phyloP scores from a whole-genome alignment of 257 asterid species.

The Lycium barbarum region DNA sequence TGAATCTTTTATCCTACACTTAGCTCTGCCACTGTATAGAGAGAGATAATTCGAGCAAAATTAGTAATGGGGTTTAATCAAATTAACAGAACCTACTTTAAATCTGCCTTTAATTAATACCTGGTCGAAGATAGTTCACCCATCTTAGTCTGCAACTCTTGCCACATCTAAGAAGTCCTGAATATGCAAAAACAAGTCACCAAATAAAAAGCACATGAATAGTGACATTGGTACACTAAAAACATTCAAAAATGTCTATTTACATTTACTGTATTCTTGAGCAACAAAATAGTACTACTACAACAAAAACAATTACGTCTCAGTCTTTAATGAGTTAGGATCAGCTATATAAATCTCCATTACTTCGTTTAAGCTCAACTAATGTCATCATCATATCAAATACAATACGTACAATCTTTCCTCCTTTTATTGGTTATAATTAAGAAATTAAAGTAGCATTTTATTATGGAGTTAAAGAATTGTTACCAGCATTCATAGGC shows the following conservation, averaged over 20 bases:
- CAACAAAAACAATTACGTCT: neutral
- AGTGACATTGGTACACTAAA: neutral
- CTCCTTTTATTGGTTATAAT: too few species aligned
- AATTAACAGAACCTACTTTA: neutral
- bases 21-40: too few species aligned
- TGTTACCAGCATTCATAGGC: slow-evolving; percentile 23
- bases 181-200: neutral
- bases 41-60: neutral
- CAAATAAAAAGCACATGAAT: neutral
- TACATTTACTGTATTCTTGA: neutral
- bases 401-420: too few species aligned
- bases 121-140: slow-evolving; percentile 23
- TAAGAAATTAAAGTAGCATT: too few species aligned
- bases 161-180: slow-evolving; percentile 28
- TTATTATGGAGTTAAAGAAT: neutral
- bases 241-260: neutral
- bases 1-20: too few species aligned
- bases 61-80: neutral
- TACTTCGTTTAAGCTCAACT: neutral
- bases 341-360: neutral
- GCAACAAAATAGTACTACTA: too few species aligned
- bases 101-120: neutral
- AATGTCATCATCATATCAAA: too few species aligned
- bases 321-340: neutral
- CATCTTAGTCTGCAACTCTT: slow-evolving; percentile 32